Evolutionary conservation across 371 early-diverging fungal genomes (phyloP).

Genomic region (Apophysomyces elegans): DNA sequence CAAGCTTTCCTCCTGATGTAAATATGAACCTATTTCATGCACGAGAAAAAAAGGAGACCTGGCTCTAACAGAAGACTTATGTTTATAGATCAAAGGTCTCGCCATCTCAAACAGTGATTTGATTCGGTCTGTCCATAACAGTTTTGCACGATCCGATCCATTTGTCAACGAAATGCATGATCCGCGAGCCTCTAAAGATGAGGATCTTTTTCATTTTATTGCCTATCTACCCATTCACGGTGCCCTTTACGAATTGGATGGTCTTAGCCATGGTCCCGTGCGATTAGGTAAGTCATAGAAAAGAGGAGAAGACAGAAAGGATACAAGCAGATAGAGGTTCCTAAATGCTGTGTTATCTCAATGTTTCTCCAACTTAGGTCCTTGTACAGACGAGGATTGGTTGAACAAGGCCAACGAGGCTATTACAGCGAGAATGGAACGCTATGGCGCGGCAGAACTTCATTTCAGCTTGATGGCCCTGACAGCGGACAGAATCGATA

Average conservation of each 20-base stretch:
- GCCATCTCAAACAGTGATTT: conserved; percentile 83
- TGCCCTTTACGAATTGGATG: conserved; percentile 87
- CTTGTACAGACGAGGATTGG: conserved; percentile 72
- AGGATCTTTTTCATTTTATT: conserved; percentile 90
- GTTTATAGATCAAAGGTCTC: conserved; percentile 71
- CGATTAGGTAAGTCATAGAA: conserved; percentile 52
- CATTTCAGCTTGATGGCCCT: conserved; percentile 91
- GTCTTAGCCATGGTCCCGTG: conserved; percentile 75
- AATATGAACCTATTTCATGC: conserved; percentile 4
- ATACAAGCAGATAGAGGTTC: no score
- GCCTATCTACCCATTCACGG: conserved; percentile 84
- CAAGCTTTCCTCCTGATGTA: conserved; percentile 83
- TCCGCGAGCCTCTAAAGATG: conserved; percentile 63
- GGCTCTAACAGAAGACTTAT: background rate
- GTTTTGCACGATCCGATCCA: conserved; percentile 80
- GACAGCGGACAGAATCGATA: conserved; percentile 65
- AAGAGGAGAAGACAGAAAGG: background rate
- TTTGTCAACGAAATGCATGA: conserved; percentile 74
- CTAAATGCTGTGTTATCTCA: no score
- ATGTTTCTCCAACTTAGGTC: conserved; percentile 33
- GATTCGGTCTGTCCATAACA: conserved; percentile 85
- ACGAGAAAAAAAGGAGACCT: background rate
- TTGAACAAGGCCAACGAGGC: conserved; percentile 67
- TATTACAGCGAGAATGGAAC: conserved; percentile 75
- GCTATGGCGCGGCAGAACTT: conserved; percentile 69